A percentile compares a stretch with the other conserved stretches of the same genome.
phyloP scores from a whole-genome alignment of 2,329 filamentous ascomycete species.

The Colletotrichum paranaense region DNA sequence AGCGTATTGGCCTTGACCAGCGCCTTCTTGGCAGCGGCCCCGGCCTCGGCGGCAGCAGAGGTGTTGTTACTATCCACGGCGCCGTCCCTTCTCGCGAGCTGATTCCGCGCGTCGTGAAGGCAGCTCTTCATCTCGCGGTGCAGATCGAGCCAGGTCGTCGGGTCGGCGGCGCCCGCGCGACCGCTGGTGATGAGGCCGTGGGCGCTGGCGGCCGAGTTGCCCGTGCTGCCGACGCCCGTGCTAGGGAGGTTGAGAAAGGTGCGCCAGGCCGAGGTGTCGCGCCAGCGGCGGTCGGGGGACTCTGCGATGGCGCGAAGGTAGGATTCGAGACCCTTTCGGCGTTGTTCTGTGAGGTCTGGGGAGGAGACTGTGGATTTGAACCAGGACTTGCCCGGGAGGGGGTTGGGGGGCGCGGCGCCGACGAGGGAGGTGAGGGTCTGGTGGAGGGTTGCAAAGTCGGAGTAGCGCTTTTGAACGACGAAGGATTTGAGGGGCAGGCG shows the following conservation, averaged over 20 bases:
- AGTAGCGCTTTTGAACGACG: constrained; percentile 84
- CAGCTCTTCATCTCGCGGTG: constrained; percentile 78
- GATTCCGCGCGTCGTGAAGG: constrained; percentile 74
- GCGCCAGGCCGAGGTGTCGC: constrained; percentile 78
- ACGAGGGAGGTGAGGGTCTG: constrained; percentile 68
- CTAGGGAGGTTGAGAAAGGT: constrained; percentile 78
- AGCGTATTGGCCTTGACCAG: constrained; percentile 76
- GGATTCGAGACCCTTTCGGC: constrained; percentile 74
- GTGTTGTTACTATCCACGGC: constrained; percentile 53
- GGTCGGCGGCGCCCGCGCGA: constrained; percentile 56
- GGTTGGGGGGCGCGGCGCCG: constrained; percentile 71
- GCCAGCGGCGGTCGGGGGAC: constrained; percentile 80
- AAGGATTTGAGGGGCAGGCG: constrained; percentile 81
- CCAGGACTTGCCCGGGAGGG: constrained; percentile 81
- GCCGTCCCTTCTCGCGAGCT: constrained; percentile 75
- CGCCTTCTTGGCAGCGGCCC: constrained; percentile 79
- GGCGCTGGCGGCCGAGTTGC: constrained; percentile 60
- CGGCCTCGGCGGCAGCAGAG: constrained; percentile 67
- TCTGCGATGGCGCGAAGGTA: constrained; percentile 81
- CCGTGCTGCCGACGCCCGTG: constrained; percentile 51
- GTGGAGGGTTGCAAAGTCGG: constrained; percentile 79
- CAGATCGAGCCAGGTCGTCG: constrained; percentile 80
- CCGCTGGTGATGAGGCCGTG: constrained; percentile 51
- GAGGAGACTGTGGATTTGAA: constrained; percentile 78
- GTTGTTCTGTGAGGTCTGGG: constrained; percentile 75